phyloP scores from a whole-genome alignment of 768 basidiomycete species.

The Kwoniella bestiolae region DNA sequence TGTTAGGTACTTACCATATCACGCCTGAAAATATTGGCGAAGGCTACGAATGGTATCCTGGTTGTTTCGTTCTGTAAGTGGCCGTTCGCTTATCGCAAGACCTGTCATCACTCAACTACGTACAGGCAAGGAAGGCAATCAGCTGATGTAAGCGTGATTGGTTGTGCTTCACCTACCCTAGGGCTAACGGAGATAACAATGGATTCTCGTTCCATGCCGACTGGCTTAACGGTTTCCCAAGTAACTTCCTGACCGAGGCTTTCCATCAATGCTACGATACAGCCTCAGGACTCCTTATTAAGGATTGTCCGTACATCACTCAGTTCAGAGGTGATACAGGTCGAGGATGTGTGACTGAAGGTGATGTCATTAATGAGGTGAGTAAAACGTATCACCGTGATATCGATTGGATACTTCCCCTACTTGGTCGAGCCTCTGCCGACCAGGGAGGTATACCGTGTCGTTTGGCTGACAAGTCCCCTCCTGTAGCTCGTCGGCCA shows the following conservation, averaged over 20 bases:
- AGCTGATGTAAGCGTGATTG: too few species aligned
- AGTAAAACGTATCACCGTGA: not conserved
- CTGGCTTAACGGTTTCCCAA: slow-evolving; percentile 43
- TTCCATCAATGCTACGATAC: slow-evolving; percentile 29
- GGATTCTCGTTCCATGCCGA: slow-evolving; percentile 39
- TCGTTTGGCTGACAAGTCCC: too few species aligned
- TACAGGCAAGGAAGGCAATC: too few species aligned
- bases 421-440: too few species aligned
- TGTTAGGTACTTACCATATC: slow-evolving; percentile 32
- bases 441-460: not conserved
- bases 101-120: not conserved
- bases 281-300: slow-evolving; percentile 3
- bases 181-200: slow-evolving; percentile 36
- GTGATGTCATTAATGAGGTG: slow-evolving; percentile 37
- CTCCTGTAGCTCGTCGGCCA: slow-evolving; percentile 7
- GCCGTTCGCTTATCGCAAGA: not conserved
- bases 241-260: slow-evolving; percentile 34
- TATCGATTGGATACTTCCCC: too few species aligned
- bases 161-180: not conserved
- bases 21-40: slow-evolving; percentile 21
- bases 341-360: slow-evolving; percentile 24
- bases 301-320: slow-evolving; percentile 15
- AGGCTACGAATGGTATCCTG: slow-evolving; percentile 46
- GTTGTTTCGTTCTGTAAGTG: slow-evolving; percentile 40
- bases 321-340: slow-evolving; percentile 8